Base-by-base conservation (phyloP, 2,329 filamentous ascomycete genomes). In the Ascochyta koolunga region DNA sequence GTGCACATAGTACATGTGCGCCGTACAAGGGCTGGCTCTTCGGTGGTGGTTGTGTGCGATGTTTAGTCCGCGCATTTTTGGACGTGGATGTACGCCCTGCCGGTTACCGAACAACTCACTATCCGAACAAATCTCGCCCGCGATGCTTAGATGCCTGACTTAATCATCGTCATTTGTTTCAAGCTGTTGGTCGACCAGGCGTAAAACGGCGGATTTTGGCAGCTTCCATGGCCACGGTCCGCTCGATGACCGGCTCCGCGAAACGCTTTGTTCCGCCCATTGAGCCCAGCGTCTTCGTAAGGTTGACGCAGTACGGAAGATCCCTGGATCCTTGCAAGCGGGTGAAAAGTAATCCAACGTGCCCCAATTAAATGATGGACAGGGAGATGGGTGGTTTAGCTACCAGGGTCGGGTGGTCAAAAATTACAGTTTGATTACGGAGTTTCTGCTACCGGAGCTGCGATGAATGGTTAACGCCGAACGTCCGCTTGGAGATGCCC, bases 241-340 rank as follows among this genome's bases (percentile, higher is more conserved):
- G 59, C 65, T 50, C 39, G 61, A 58, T 67, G 68, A 57, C 67
- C 69, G 68, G 67, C 60, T 67, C 63, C 60, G 63, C 60, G 62
- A 64, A 65, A 71, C 66, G 70, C 59, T 24, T 64, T 45, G 56
- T 46, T 55, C 48, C 56, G 61, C 62, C 59, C 49, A 59, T 54
- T 27, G 56, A 66, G 69, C 66, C 66, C 67, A 69, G 65, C 54
- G 62, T 66, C 66, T 70, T 70, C 65, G 68, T 69, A 63, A 69
- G 68, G 66, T 71, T 70, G 69, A 70, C 65, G 69, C 69, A 69
- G 66, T 64, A 64, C 65, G 61, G 57, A 58, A 60, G n/a, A 68
- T 59, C 64, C 69, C 60, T 58, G 60, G 48, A 61, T 55, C 71
- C 71, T 60, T 69, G 66, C 53, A 61, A 47, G 53, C 53, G 51